A percentile compares a stretch with the other conserved stretches of the same genome.
Conservation (phyloP, 768 basidiomycete genomes). For the Mrakia hoshinonis region DNA sequence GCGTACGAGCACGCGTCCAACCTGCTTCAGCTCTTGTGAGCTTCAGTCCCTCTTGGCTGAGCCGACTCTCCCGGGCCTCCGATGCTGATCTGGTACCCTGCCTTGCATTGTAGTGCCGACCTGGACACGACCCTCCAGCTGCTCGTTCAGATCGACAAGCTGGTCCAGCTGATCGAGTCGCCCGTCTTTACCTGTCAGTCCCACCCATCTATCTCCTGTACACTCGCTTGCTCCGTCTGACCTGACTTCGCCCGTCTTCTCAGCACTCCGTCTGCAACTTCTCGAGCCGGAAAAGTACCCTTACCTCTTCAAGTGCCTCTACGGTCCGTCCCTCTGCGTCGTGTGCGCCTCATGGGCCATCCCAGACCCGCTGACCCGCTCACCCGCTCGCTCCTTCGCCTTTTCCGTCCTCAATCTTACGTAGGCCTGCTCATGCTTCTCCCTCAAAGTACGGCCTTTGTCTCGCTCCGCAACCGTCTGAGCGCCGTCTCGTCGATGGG, state of each 20-base stretch:
- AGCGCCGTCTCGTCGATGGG: conserved; percentile 93
- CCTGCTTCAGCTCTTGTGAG: conserved; percentile 86
- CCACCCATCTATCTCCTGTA: conserved; percentile 32
- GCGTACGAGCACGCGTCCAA: conserved; percentile 99
- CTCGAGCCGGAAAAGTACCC: conserved; percentile 95
- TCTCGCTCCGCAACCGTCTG: conserved; percentile 83
- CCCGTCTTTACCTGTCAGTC: conserved; percentile 91
- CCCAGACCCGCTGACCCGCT: too few relatives aligned
- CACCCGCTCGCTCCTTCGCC: too few relatives aligned
- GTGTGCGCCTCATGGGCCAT: neutral
- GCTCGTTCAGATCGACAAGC: conserved; percentile 91
- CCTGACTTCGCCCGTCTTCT: neutral
- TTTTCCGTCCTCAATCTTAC: too few relatives aligned
- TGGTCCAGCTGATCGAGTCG: conserved; percentile 94
- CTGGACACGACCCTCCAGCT: conserved; percentile 91
- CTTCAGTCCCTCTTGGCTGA: conserved; percentile 9
- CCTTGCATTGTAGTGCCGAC: conserved; percentile 59
- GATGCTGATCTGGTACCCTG: conserved; percentile 2
- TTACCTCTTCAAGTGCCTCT: conserved; percentile 92
- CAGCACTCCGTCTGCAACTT: conserved; percentile 68
- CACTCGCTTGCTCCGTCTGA: neutral
- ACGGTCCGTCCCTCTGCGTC: conserved; percentile 48
- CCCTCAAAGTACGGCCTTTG: conserved; percentile 93
- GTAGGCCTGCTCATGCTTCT: conserved; percentile 72
- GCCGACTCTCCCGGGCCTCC: neutral